Base-by-base conservation (phyloP, 192 early-diverging fungal species). In the Coemansia sp. region DNA sequence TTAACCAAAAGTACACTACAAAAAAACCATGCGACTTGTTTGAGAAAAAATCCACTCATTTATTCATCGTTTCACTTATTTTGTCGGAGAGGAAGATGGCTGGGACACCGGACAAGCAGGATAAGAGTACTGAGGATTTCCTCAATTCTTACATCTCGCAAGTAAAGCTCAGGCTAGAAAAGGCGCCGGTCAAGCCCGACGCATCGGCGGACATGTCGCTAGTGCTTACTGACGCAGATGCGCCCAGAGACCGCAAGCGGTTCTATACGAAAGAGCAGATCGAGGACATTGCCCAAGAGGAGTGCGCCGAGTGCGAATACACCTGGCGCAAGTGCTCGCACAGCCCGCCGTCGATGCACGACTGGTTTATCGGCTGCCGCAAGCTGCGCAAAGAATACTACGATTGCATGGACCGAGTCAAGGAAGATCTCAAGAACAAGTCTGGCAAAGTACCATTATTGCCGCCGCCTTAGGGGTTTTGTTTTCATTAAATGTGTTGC, bases 261-360 rank as follows among this genome's bases (percentile, higher is more conserved):
- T 79, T 68, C 52, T 78, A 79, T 40, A 79, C 60, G 11, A 36
- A 34, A 10, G 41, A 62, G 42, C 70, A 79, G 26, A 64, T 60
- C n/a, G 66, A 65, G n/a, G 55, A 71, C 21, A 78, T 78, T 14
- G 65, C 65, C 29, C 39, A 58, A 22, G 65, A 72, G 50, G 66
- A 65, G 15, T 78, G 75, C 58, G 65, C 61, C 12, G 75, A 77
- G 34, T 65, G 57, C 41, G 75, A 77, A 22, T 63, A 71, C 44
- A 54, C 36, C 9, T 77, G 68, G 64, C 62, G 53, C 41, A 70
- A 67, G 14, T 77, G 75, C 50, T 41, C 60, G 15, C 34, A 53
- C 1, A 53, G 67, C 8, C 75, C 75, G 50, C 57, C 68, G 4
- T 59, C 62, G 0, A 17, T 64, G 38, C 39, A 39, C n/a, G 61